Base-by-base conservation (phyloP, 345 rosid genomes). In the Gossypium thurberi region DNA sequence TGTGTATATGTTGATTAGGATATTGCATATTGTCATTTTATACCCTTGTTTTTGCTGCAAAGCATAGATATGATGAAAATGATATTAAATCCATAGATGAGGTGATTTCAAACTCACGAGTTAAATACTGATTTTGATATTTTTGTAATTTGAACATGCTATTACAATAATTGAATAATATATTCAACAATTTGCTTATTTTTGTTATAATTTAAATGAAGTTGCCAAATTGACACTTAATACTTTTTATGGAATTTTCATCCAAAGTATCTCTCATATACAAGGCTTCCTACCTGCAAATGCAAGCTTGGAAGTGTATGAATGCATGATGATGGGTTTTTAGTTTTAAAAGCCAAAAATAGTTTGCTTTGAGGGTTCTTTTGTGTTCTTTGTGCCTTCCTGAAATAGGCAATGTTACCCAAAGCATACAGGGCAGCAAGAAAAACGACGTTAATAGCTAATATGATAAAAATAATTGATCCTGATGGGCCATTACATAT, bases 21-120 rank as follows among this genome's bases (percentile, higher is more conserved):
- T 83, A 79, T 72, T 56, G 58, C 78, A 69, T 68, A 47, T 81
- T 81, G 81, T 74, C 81, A 73, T 73, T 23, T 43, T 40, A 70
- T 76, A 77, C 25, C 21, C 50, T 44, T 20, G 50, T 61, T 57
- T 72, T 62, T 77, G 77, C 61, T 71, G 61, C 71, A 15, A 78
- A 33, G 64, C 78, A 60, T 73, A 18, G 46, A 44, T 56, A 8
- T 51, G 65, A 33, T 33, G 40, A 33, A 33, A 33, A 33, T 33
- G 40, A 1, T 33, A 33, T 33, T 33, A 33, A 33, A 51, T 15
- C 71, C 43, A 64, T 44, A 12, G 40, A 40, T 43, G 55, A 47
- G 40, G 9, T 44, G 68, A 60, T 40, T 71, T 57, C 50, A 61
- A 66, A 51, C 52, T 33, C 40, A 4, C 6, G 6, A 33, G 40